phyloP scores from a whole-genome alignment of 345 rosid genomes.

The Erodium maritimum region DNA sequence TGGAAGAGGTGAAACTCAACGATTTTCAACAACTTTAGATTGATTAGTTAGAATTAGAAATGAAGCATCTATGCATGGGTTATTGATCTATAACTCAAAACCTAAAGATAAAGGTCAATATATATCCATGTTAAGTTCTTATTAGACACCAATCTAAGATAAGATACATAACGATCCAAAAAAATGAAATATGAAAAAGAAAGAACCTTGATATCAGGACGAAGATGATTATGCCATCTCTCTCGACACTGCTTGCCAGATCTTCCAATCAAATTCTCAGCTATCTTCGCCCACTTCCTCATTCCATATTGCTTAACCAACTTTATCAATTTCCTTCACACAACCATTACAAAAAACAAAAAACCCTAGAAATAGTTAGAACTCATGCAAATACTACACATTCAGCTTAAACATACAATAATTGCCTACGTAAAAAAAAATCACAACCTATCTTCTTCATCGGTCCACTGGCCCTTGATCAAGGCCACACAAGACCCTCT shows the following conservation, averaged over 20 bases:
- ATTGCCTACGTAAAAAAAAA: background rate
- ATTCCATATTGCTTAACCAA: slow-evolving; percentile 80
- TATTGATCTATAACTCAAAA: no score
- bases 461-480: slow-evolving; percentile 95
- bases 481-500: slow-evolving; percentile 26
- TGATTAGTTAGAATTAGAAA: no score
- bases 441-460: slow-evolving; percentile 73
- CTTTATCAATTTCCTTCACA: slow-evolving; percentile 48
- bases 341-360: no score
- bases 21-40: no score
- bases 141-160: no score
- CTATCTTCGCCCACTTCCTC: slow-evolving; percentile 83
- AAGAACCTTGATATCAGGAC: slow-evolving; percentile 81
- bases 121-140: no score
- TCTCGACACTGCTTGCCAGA: slow-evolving; percentile 97
- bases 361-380: background rate
- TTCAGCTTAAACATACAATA: background rate
- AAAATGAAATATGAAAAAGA: background rate
- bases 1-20: no score
- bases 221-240: slow-evolving; percentile 96
- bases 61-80: no score
- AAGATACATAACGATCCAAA: background rate
- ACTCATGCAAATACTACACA: background rate
- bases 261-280: slow-evolving; percentile 64
- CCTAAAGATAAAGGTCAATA: no score